Base-by-base conservation (phyloP, 352 stramenopile genomes). In the Pythium apleroticum region DNA sequence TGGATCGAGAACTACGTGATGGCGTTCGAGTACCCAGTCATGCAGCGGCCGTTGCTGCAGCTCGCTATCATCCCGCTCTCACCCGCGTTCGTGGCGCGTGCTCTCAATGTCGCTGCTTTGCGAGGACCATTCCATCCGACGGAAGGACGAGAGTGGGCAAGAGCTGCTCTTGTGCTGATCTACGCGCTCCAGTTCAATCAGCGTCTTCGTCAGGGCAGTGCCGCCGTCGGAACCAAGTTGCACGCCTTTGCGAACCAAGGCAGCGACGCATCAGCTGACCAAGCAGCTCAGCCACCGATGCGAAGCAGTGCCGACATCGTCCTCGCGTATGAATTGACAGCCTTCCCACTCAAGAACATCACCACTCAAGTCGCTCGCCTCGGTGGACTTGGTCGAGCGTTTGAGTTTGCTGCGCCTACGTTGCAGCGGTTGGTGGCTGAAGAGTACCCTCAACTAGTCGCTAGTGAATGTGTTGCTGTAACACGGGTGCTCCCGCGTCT, bases 1-100 rank as follows among this genome's bases (percentile, higher is more conserved):
- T 91, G 74, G 75, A 81, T 91, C 56, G 82, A 91, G 58, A 91
- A 91, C 49, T 91, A 91, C 58, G 31, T 89, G 14, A 78, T 91
- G 72, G 78, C 82, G 10, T 91, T 91, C 31, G 82, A 91, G 57
- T 91, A 91, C 35, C 80, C 82, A 15, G 78, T 91, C 20, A 46
- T 76, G 0, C 76, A 89, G 58, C 68, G 72, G 17, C 80, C 82
- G 33, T 60, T 77, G 37, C 72, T 89, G 0, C 80, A 91, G 41
- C 65, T 91, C 8, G 81, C 80, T 2, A 85, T 91, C 56, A 63
- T 86, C n/a, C 80, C 82, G n/a, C 50, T 91, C 0, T 72, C 72
- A 8, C 71, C 52, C 2, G 52, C 43, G 15, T 58, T 57, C 52
- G 24, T 72, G 31, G 48, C 27, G 12, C 65, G 59, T 4, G 30